A percentile compares a stretch with the other conserved stretches of the same genome.
Evolutionary conservation across 768 basidiomycete genomes (phyloP).

Genomic region (Suillus americanus): DNA sequence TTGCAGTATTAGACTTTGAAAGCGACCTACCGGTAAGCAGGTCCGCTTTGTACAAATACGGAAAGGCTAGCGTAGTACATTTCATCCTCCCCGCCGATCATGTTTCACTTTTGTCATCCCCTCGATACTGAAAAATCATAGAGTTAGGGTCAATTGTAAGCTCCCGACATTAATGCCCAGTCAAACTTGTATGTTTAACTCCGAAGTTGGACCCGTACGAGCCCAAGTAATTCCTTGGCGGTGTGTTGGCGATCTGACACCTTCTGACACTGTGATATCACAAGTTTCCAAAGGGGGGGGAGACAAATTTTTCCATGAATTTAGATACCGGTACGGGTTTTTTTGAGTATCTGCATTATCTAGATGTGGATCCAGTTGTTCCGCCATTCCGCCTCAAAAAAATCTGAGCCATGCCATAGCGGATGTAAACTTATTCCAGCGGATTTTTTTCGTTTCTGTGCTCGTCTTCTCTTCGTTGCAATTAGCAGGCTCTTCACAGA

Average conservation of each 20-base stretch:
- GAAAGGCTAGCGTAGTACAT: constrained; percentile 18
- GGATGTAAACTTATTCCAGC: constrained; percentile 29
- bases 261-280: background rate
- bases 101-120: constrained; percentile 43
- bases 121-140: constrained; percentile 9
- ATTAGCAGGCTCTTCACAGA: constrained; percentile 7
- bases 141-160: background rate
- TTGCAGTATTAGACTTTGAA: constrained; percentile 26
- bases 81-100: constrained; percentile 42
- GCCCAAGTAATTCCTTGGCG: background rate
- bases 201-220: background rate
- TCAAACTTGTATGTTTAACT: background rate
- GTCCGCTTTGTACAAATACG: constrained; percentile 39
- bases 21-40: constrained; percentile 37
- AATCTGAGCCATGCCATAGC: constrained; percentile 13
- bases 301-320: constrained; percentile 14
- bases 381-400: constrained; percentile 3
- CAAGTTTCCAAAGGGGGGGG: constrained; percentile 19
- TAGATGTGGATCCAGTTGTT: background rate
- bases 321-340: constrained; percentile 13
- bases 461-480: constrained; percentile 17
- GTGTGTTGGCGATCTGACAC: background rate
- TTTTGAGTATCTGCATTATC: constrained; percentile 13
- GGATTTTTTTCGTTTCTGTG: constrained; percentile 29
- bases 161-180: background rate